Percentiles rank a stretch among this genome's conserved stretches.
These are phyloP conservation scores for Suillus discolor DNA, from an alignment of 768 basidiomycete species.

Conservation along the genomic window DNA sequence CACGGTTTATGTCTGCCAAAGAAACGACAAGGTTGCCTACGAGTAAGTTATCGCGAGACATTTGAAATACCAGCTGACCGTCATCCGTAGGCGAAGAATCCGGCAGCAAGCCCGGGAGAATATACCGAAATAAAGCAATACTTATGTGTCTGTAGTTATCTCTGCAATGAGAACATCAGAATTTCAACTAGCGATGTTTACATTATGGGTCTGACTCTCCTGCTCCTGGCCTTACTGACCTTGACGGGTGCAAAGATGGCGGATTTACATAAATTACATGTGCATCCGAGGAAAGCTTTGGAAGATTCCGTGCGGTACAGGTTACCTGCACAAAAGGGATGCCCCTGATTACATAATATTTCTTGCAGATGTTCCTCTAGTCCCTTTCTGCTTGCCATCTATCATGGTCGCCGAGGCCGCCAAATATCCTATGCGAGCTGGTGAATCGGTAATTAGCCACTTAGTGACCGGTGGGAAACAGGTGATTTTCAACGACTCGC, in stretches of 20 bases:
- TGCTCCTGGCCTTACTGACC: constrained; percentile 95
- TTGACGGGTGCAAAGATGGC: constrained; percentile 96
- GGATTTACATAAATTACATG: constrained; percentile 94
- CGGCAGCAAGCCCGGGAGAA: constrained; percentile 89
- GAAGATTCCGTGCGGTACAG: constrained; percentile 74
- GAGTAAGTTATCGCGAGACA: constrained; percentile 58
- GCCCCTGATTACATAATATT: constrained; percentile 35
- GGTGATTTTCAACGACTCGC: too few species aligned
- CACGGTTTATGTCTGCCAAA: constrained; percentile 32
- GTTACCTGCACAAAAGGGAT: constrained; percentile 49
- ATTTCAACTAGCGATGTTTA: constrained; percentile 72
- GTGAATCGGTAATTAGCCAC: not conserved
- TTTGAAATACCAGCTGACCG: constrained; percentile 2
- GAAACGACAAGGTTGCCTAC: constrained; percentile 93
- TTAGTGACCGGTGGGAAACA: not conserved
- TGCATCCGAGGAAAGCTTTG: constrained; percentile 94
- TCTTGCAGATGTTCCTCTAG: constrained; percentile 38
- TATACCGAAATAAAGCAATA: constrained; percentile 65
- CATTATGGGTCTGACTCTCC: constrained; percentile 80
- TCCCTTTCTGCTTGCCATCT: constrained; percentile 21
- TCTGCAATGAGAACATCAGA: constrained; percentile 26
- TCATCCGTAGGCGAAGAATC: constrained; percentile 65
- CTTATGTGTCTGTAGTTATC: not conserved
- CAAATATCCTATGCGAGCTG: not conserved
- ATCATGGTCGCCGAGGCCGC: constrained; percentile 15